phyloP scores from a whole-genome alignment of 2,329 filamentous ascomycete genomes.

The Acrocalymma vagum region DNA sequence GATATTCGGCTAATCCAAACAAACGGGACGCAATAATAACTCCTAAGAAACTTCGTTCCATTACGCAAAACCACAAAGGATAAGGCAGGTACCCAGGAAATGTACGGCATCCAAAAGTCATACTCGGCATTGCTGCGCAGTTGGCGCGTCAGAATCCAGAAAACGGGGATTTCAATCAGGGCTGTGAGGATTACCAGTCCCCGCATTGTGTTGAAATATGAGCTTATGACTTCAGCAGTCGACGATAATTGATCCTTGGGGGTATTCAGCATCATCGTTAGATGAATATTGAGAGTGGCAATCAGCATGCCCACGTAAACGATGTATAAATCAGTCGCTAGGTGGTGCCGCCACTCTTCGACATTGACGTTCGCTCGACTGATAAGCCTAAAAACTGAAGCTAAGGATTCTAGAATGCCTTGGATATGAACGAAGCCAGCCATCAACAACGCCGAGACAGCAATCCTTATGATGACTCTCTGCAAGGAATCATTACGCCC shows the following conservation, averaged over 20 bases:
- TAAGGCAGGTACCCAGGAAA: slow-evolving; percentile 64
- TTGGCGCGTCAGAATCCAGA: slow-evolving; percentile 43
- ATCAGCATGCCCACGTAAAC: slow-evolving; percentile 65
- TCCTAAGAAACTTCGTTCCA: slow-evolving; percentile 50
- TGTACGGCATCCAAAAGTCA: slow-evolving; percentile 60
- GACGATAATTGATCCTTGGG: slow-evolving; percentile 12
- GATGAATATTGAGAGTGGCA: slow-evolving; percentile 51
- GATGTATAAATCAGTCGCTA: slow-evolving; percentile 63
- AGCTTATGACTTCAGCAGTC: slow-evolving; percentile 27
- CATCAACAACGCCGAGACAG: slow-evolving; percentile 54
- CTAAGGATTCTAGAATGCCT: slow-evolving; percentile 53
- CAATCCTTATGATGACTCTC: slow-evolving; percentile 59
- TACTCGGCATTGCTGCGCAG: slow-evolving; percentile 54
- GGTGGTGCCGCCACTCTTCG: slow-evolving; percentile 59
- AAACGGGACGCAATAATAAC: slow-evolving; percentile 56
- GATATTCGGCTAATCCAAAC: slow-evolving; percentile 65
- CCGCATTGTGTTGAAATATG: slow-evolving; percentile 22
- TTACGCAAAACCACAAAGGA: slow-evolving; percentile 64
- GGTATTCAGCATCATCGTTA: slow-evolving; percentile 24
- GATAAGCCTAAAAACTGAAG: slow-evolving; percentile 46
- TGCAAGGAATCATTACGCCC: slow-evolving; percentile 53
- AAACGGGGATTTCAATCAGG: slow-evolving; percentile 36
- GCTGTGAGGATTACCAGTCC: slow-evolving; percentile 24
- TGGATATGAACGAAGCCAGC: slow-evolving; percentile 47
- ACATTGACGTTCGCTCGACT: slow-evolving; percentile 61